A percentile compares a stretch with the other conserved stretches of the same genome.
Evolutionary conservation across 208 protist species (phyloP).

Genomic region (Strigomonas culicis): DNA sequence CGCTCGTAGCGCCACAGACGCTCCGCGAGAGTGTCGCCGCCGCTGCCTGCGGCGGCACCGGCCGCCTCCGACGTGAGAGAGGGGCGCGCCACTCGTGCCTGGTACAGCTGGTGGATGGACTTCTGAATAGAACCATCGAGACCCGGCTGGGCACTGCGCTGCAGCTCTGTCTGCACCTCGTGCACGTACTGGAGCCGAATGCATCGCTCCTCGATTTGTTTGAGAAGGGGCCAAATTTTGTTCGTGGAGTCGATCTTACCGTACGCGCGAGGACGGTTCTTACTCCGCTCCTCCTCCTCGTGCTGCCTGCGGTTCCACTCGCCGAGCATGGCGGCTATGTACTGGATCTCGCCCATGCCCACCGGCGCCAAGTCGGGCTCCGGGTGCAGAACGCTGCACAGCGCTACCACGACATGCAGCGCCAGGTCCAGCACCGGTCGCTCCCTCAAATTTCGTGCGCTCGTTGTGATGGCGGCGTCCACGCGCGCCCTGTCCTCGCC

Average conservation of each 20-base stretch:
- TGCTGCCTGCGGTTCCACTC: background rate
- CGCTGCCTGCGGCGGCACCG: too few relatives aligned
- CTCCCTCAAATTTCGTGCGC: background rate
- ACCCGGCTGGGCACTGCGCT: background rate
- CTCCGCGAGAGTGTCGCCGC: too few relatives aligned
- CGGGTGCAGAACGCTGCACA: background rate
- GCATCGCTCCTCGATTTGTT: background rate
- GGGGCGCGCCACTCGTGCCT: background rate
- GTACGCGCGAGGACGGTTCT: background rate
- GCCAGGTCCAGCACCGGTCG: background rate
- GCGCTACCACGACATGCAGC: background rate
- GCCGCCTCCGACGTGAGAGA: too few relatives aligned
- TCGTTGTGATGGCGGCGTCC: background rate
- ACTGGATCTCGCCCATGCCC: background rate
- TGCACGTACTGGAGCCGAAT: background rate
- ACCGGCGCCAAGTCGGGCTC: background rate
- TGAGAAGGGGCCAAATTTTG: background rate
- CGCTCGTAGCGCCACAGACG: conserved; percentile 19
- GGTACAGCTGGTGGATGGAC: background rate
- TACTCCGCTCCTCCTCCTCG: background rate
- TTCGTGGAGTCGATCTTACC: background rate
- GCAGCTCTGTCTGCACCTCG: background rate
- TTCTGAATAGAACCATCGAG: background rate
- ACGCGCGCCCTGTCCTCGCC: background rate
- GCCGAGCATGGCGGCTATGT: background rate